Base-by-base conservation (phyloP, 441 rosid genomes). In the Euphorbia corollata region DNA sequence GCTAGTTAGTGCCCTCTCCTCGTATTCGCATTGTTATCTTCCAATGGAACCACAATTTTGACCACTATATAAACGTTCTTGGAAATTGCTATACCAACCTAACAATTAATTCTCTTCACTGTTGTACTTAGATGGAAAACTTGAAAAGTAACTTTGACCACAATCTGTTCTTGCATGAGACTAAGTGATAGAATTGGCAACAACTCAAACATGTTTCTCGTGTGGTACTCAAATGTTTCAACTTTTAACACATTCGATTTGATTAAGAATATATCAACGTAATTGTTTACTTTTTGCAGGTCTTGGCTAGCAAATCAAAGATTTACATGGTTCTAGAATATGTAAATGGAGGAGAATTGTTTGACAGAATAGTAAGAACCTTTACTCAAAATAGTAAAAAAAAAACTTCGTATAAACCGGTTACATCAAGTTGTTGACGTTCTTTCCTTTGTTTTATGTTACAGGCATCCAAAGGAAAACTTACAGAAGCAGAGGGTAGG, bases 251-350 rank as follows among this genome's bases (percentile, higher is more conserved):
- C 57, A 18, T 53, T 53, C 12, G 22, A 20, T 54, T 7, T 19
- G 30, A 24, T 22, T 50, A 54, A 20, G 6, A 19, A 54, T 54
- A 3, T 19, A 8, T 10, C 30, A 22, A 54, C 12, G 3, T 20
- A 54, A 19, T 54, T 54, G 27, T 54, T 20, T 54, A 27, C 30
- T 7, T 32, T 43, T 7, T 61, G 82, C 84, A 94, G 99, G 94
- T 91, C 15, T 79, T 94, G 84, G 99, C 99, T 27, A 94, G 94
- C 81, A 94, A 89, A 78, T 85, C 87, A 30, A 94, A 86, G 84
- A 89, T 94, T 72, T 82, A 85, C 81, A 88, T 94, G 99, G 88
- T 91, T 67, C 82, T 94, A 61, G 97, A 94, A 70, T 87, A 82
- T 58, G 94, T 88, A 13, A 87, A 80, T 0, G 99, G 97, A 23